These are phyloP conservation scores for Lobosporangium transversale DNA, from an alignment of 192 early-diverging fungal genomes.

Conservation along the genomic window DNA sequence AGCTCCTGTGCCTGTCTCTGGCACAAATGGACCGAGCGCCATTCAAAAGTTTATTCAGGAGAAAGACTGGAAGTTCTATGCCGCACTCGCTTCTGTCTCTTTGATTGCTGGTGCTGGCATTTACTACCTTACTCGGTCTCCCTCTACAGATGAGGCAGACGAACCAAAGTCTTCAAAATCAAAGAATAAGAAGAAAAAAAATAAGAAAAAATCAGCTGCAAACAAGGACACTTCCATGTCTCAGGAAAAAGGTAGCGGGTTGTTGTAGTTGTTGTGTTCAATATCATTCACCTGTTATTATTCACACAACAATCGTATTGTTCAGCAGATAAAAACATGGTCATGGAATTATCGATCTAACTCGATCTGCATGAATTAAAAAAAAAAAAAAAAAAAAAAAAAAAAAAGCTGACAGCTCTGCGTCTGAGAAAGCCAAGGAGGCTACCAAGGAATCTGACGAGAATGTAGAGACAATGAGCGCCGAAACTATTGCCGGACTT, in stretches of 20 bases:
- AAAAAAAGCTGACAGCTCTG: slow-evolving; percentile 10
- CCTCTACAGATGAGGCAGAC: slow-evolving; percentile 41
- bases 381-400: no score
- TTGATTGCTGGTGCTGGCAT: slow-evolving; percentile 68
- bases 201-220: slow-evolving; percentile 42
- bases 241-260: slow-evolving; percentile 33
- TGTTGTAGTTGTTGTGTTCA: no score
- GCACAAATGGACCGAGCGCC: slow-evolving; percentile 13
- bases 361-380: no score
- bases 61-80: slow-evolving; percentile 78
- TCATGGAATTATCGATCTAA: no score
- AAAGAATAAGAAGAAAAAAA: slow-evolving; percentile 57
- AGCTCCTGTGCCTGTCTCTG: slow-evolving; percentile 36
- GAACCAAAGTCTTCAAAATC: slow-evolving; percentile 53
- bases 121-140: slow-evolving; percentile 68
- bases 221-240: slow-evolving; percentile 28
- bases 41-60: slow-evolving; percentile 65
- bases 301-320: no score
- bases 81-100: slow-evolving; percentile 67
- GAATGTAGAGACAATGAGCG: slow-evolving; percentile 51
- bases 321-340: no score
- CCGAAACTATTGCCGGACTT: slow-evolving; percentile 41
- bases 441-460: slow-evolving; percentile 18
- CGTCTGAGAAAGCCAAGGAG: slow-evolving; percentile 24
- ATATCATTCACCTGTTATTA: no score